Evolutionary conservation across 2,329 filamentous ascomycete genomes (phyloP), one percentile per base, ranked within the genome.

Genomic region (Paecilomyces fulvus): DNA sequence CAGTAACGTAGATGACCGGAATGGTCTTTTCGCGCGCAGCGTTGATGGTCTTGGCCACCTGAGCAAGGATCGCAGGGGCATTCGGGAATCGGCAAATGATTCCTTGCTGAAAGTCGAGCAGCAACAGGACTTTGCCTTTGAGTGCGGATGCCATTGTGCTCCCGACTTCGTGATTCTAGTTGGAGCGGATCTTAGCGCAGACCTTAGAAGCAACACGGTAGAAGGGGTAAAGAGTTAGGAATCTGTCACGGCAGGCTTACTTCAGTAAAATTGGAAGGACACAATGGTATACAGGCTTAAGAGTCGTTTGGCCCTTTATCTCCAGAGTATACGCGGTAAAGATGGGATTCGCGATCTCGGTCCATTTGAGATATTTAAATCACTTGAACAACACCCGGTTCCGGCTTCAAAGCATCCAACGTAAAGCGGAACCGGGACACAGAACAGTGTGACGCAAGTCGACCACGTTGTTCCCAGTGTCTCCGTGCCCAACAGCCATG

Each of bases 31-130:
- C 56, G 43, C 71, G 67, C 6, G 70, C 70, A 1, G 60, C 58
- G 2, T 58, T 48, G 28, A 68, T 54, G 1, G 61, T 59, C 9
- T 57, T 50, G 10, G 56, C 54, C 7, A 67, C 53, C n/a, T 60
- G 61, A 23, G 61, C n/a, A 9, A 72, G 60, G 55, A 67, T 73
- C 17, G 25, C 56, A 28, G 51, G 53, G 30, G 58, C 55, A 23
- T 57, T 52, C 7, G 60, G 48, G 14, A 71, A 21, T 23, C 58
- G 61, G 20, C 64, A 57, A 33, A 73, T 9, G 46, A 66, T 62
- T 49, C 67, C 69, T 17, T 59, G 64, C 59, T 74, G 70, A 49
- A 73, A 37, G 60, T 74, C 72, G 49, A 75, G 66, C 51, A 73
- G 59, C 37, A 75, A 60, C 6, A 74, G 61, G 7, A 69, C 69